Evolutionary conservation across 2,329 filamentous ascomycete genomes (phyloP).

Genomic region (Sordariomycetes sp.): DNA sequence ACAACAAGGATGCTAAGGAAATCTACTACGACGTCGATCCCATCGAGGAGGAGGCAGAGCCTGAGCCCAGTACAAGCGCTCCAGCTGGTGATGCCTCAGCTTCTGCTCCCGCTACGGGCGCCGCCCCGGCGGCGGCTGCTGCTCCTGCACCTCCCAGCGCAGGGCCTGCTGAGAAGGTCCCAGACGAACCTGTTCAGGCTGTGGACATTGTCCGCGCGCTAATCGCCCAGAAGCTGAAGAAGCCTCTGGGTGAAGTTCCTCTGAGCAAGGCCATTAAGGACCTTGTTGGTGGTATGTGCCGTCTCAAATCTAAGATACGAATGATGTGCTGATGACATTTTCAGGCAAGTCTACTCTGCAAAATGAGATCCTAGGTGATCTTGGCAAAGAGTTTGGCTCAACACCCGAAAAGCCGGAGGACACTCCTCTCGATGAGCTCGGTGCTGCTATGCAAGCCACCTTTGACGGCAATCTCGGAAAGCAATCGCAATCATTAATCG

Average conservation of each 20-base stretch:
- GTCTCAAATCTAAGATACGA: conserved; percentile 2
- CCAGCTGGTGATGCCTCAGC: conserved; percentile 33
- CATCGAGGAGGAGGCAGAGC: conserved; percentile 77
- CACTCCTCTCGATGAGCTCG: conserved; percentile 88
- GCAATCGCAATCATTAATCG: conserved; percentile 86
- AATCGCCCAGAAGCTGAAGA: conserved; percentile 97
- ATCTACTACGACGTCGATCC: conserved; percentile 99
- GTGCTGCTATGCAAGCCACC: conserved; percentile 93
- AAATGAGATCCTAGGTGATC: conserved; percentile 95
- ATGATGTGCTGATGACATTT: conserved; percentile 3
- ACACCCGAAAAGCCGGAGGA: conserved; percentile 98
- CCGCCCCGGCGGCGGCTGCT: conserved; percentile 45
- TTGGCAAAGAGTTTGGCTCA: conserved; percentile 97
- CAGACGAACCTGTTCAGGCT: conserved; percentile 79
- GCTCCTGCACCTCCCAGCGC: conserved; percentile 58
- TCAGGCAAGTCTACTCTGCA: conserved; percentile 95
- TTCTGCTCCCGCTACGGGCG: conserved; percentile 40
- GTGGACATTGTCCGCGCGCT: conserved; percentile 83
- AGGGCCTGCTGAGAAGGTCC: conserved; percentile 78
- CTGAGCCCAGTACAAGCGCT: conserved; percentile 21
- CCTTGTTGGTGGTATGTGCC: conserved; percentile 77
- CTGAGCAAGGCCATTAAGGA: conserved; percentile 97
- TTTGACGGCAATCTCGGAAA: conserved; percentile 98
- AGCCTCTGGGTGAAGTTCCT: conserved; percentile 78
- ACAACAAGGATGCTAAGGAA: conserved; percentile 98